These are phyloP conservation scores for Plicaturopsis crispa DNA, from an alignment of 768 basidiomycete genomes.

Conservation along the genomic window DNA sequence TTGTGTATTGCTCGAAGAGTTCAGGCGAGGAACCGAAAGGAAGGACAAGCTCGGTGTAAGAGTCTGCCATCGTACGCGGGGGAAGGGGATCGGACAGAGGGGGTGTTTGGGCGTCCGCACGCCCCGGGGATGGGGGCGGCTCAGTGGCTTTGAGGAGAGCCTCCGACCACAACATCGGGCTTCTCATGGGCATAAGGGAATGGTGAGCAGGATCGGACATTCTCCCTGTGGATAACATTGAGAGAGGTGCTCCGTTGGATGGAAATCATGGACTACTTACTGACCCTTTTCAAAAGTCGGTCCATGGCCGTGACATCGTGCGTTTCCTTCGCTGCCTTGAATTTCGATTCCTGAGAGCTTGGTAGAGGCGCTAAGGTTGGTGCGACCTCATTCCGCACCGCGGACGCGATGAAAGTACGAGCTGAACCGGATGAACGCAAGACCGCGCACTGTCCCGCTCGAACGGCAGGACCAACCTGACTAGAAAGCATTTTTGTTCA, in stretches of 20 bases:
- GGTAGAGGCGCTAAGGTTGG: too few species aligned
- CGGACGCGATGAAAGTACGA: too few species aligned
- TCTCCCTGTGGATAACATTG: slow-evolving; percentile 26
- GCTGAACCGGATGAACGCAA: too few species aligned
- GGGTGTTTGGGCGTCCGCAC: too few species aligned
- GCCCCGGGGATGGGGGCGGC: slow-evolving; percentile 10
- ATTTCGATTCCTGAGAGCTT: too few species aligned
- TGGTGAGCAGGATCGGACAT: slow-evolving; percentile 46
- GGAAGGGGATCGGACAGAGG: slow-evolving; percentile 15
- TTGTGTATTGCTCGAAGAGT: slow-evolving; percentile 62
- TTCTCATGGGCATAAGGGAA: slow-evolving; percentile 50
- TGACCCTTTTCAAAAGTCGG: slow-evolving; percentile 41
- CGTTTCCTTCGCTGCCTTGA: slow-evolving; percentile 36
- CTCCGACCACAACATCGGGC: slow-evolving; percentile 50
- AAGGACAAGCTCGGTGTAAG: slow-evolving; percentile 58
- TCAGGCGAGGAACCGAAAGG: slow-evolving; percentile 54
- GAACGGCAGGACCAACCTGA: too few species aligned
- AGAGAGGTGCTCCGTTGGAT: neutral
- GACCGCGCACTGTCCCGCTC: too few species aligned
- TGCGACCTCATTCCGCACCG: too few species aligned
- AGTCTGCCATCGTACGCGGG: slow-evolving; percentile 61
- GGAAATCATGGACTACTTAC: slow-evolving; percentile 32
- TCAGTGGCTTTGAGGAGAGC: slow-evolving; percentile 34
- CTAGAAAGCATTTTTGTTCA: too few species aligned
- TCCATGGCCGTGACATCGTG: slow-evolving; percentile 56